Base-by-base conservation (phyloP, 768 basidiomycete species). In the Agaricus blazei region DNA sequence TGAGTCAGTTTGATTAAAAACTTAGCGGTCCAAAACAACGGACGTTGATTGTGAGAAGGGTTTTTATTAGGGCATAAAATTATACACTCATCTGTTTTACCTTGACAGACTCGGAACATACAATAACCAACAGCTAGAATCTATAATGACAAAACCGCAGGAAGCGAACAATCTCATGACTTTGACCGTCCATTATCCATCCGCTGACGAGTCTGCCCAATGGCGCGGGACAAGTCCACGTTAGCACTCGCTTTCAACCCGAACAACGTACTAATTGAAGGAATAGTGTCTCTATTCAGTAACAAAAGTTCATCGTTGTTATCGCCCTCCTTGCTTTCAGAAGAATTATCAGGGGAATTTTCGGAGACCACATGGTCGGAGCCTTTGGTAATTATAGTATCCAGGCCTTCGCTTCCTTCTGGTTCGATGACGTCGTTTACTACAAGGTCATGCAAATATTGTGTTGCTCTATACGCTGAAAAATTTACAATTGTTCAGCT, bases 401-500 rank as follows among this genome's bases (percentile, higher is more conserved):
- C 85, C 24, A 92, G 77, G 23, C 71, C 69, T 48, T 70, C 58
- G 64, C 76, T 83, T 15, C 79, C 68, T 62, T 82, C 66, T 2
- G 88, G 84, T 9, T 79, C 71, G 46, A 92, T 80, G 31, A 76
- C 68, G 3, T 77, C 79, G 34, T 71, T 70, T 45, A 81, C 73
- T 42, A 90, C 64, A 47, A 92, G 78, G 27, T 72, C 73, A 60
- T 82, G 72, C 1, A 92, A 71, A 70, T 90, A 85, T 63, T 81
- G 73, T 8, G 90, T 85, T 31, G 87, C 77, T 71, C 78, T 85
- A 69, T 81, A 87, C 28, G 87, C 87, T 88, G 62, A 3, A 38
- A 42, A 9, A 27, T 19, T 19, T 29, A 54, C 40, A 56, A 38
- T 45, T 29, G 24, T 9, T 41, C 37, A 29, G 19, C 19, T 47